These are phyloP conservation scores for Fomitiporia mediterranea DNA, from an alignment of 1,284 basidiomycete species.

Conservation along the genomic window DNA sequence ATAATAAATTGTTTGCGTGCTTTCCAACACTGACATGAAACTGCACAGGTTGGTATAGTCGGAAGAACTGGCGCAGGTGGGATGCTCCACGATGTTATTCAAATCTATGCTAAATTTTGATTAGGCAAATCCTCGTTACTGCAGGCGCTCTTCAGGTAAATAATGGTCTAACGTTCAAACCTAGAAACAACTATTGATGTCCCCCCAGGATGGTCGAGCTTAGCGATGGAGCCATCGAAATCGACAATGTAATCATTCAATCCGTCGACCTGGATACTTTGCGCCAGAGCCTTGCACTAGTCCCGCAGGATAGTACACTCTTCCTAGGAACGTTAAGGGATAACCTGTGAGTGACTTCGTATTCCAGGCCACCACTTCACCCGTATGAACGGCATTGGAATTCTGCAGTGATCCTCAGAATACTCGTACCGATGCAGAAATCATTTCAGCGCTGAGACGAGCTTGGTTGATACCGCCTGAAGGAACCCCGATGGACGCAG, in stretches of 20 bases:
- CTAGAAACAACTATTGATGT: background rate
- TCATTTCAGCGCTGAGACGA: slow-evolving; percentile 50
- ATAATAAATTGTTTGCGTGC: background rate
- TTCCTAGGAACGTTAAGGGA: slow-evolving; percentile 66
- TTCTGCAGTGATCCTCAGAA: slow-evolving; percentile 52
- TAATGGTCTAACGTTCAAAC: background rate
- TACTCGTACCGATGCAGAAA: slow-evolving; percentile 48
- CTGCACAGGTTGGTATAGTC: slow-evolving; percentile 61
- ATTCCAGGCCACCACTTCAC: slow-evolving; percentile 16
- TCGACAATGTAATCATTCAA: slow-evolving; percentile 66
- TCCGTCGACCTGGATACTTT: slow-evolving; percentile 53
- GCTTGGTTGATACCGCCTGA: slow-evolving; percentile 56
- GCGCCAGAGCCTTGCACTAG: slow-evolving; percentile 60
- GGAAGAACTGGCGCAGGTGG: slow-evolving; percentile 67
- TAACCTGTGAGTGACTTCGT: slow-evolving; percentile 53
- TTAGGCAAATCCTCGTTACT: slow-evolving; percentile 74
- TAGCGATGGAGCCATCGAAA: slow-evolving; percentile 54
- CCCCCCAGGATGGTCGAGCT: slow-evolving; percentile 61
- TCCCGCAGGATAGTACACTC: slow-evolving; percentile 64
- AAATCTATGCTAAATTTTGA: slow-evolving; percentile 4
- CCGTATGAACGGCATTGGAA: background rate
- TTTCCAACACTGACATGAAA: no score
- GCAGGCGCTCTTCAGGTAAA: slow-evolving; percentile 67
- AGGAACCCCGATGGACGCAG: slow-evolving; percentile 41
- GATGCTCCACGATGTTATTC: background rate